These are phyloP conservation scores for Pythium aristosporum DNA, from an alignment of 352 stramenopile species.

Conservation along the genomic window DNA sequence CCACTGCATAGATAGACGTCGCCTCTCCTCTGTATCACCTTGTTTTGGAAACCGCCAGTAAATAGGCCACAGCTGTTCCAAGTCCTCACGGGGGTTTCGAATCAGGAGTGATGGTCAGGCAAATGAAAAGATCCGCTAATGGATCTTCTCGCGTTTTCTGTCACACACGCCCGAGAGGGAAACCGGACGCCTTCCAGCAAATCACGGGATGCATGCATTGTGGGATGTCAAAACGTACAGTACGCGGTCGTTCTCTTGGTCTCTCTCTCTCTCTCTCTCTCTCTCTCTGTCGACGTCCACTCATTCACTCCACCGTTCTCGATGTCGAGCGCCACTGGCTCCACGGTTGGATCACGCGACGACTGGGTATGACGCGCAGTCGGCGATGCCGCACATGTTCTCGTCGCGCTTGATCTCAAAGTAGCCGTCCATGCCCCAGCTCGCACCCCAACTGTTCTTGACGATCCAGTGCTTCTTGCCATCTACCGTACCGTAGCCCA, in stretches of 20 bases:
- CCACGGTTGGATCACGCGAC: conserved; percentile 32
- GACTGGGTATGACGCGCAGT: conserved; percentile 86
- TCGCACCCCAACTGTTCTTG: conserved; percentile 95
- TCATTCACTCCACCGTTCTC: not conserved
- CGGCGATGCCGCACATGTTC: conserved; percentile 89
- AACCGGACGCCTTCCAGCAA: too few relatives aligned
- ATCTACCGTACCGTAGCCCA: conserved; percentile 95
- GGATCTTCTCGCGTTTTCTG: too few relatives aligned
- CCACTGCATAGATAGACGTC: not conserved
- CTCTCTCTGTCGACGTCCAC: too few relatives aligned
- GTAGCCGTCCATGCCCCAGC: conserved; percentile 95
- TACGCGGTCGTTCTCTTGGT: too few relatives aligned
- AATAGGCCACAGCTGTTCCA: too few relatives aligned
- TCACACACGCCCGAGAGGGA: too few relatives aligned
- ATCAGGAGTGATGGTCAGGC: too few relatives aligned
- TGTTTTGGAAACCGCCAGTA: not conserved
- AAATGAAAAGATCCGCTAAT: too few relatives aligned
- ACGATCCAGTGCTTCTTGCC: conserved; percentile 95
- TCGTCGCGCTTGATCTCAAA: conserved; percentile 93
- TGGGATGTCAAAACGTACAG: too few relatives aligned
- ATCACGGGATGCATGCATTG: too few relatives aligned
- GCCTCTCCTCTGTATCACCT: not conserved
- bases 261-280: too few relatives aligned
- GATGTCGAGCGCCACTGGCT: not conserved
- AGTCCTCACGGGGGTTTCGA: too few relatives aligned